Evolutionary conservation across 208 protist genomes (phyloP).

Genomic region (Trypanosoma vivax): DNA sequence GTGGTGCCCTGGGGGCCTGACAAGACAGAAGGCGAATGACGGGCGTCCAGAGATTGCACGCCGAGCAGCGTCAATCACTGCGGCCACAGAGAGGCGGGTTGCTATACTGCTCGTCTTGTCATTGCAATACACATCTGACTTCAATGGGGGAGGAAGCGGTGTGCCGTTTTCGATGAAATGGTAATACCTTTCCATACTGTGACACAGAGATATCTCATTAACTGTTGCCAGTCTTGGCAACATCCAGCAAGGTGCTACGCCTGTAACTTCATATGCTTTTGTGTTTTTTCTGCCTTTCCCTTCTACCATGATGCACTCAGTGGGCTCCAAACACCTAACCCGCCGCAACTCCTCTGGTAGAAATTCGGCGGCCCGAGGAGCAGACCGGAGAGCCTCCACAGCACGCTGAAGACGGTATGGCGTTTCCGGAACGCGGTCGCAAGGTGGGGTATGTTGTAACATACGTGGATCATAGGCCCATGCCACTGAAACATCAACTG

Average conservation of each 20-base stretch:
- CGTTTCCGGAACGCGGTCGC: slow-evolving; percentile 56
- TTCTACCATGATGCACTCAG: no score
- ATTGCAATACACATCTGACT: slow-evolving; percentile 77
- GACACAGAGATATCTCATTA: slow-evolving; percentile 57
- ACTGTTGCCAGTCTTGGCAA: slow-evolving; percentile 47
- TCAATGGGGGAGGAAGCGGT: slow-evolving; percentile 29
- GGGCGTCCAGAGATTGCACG: slow-evolving; percentile 23
- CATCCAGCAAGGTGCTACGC: slow-evolving; percentile 22
- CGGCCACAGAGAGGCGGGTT: slow-evolving; percentile 44
- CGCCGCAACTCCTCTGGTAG: slow-evolving; percentile 39
- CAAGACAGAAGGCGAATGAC: slow-evolving; percentile 68
- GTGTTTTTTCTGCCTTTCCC: no score
- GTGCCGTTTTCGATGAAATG: slow-evolving; percentile 45
- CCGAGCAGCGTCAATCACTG: slow-evolving; percentile 56
- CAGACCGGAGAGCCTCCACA: slow-evolving; percentile 37
- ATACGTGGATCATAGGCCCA: slow-evolving; percentile 70
- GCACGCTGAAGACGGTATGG: slow-evolving; percentile 59
- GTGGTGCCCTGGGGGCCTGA: slow-evolving; percentile 90
- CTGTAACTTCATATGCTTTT: background rate
- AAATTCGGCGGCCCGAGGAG: slow-evolving; percentile 37
- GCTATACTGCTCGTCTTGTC: slow-evolving; percentile 49
- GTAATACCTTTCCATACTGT: slow-evolving; percentile 33
- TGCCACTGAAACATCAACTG: slow-evolving; percentile 44
- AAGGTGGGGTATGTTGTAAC: slow-evolving; percentile 42
- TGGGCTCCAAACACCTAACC: no score